Percentiles rank a stretch among this genome's conserved stretches.
phyloP scores from a whole-genome alignment of 2,329 filamentous ascomycete species.

The Fulvia fulva region DNA sequence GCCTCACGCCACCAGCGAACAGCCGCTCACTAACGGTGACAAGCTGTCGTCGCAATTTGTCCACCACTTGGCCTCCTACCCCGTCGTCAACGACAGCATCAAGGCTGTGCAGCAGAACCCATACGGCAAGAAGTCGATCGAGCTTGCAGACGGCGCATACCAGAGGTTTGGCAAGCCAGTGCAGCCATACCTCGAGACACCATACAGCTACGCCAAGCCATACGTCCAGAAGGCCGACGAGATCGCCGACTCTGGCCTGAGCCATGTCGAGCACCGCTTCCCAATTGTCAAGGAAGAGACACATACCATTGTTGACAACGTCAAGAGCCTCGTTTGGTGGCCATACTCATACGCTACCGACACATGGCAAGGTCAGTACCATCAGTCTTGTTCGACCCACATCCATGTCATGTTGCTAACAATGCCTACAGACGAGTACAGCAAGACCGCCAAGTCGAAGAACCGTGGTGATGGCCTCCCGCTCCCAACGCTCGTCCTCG shows the following conservation, averaged over 20 bases:
- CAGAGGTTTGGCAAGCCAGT: conserved; percentile 72
- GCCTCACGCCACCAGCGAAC: conserved; percentile 45
- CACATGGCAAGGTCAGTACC: conserved; percentile 32
- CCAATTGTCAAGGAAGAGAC: conserved; percentile 55
- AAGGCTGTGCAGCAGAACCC: conserved; percentile 75
- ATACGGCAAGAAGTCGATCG: conserved; percentile 76
- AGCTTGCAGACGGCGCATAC: conserved; percentile 71
- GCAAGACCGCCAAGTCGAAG: conserved; percentile 34
- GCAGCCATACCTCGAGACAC: conserved; percentile 71
- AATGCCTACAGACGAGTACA: conserved; percentile 33
- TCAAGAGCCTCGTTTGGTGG: conserved; percentile 62
- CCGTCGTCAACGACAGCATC: conserved; percentile 74
- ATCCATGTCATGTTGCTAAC: conserved; percentile 7
- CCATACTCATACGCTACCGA: conserved; percentile 32
- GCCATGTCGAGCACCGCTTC: conserved; percentile 51
- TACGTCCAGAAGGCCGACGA: conserved; percentile 80
- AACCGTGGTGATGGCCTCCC: conserved; percentile 27
- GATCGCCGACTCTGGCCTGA: conserved; percentile 52
- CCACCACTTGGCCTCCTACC: conserved; percentile 73
- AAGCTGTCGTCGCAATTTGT: conserved; percentile 47
- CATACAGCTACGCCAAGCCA: conserved; percentile 76
- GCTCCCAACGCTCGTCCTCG: conserved; percentile 29
- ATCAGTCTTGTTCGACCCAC: neutral
- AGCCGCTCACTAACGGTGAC: conserved; percentile 48
- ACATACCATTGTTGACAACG: conserved; percentile 52